A percentile compares a stretch with the other conserved stretches of the same genome.
Conservation (phyloP, 805 yeast genomes). For the Schizosaccharomyces octosporus region DNA sequence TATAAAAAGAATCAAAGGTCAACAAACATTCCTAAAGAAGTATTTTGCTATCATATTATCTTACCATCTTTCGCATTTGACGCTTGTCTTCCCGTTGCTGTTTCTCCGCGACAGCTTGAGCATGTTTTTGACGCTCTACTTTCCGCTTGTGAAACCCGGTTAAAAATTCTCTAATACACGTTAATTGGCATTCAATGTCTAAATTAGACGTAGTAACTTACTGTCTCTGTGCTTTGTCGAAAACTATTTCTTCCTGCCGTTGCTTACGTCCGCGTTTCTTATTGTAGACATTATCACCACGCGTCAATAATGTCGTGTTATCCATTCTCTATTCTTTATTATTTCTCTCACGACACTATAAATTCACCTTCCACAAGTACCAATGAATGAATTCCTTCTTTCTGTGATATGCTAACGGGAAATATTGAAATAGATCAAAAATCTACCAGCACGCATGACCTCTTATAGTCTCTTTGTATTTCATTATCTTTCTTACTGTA, state of each 20-base stretch:
- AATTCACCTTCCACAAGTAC: too few species aligned
- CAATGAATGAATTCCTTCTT: too few species aligned
- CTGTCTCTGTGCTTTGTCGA: conserved; percentile 52
- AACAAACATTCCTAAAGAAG: not conserved
- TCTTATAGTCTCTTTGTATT: too few species aligned
- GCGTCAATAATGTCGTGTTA: not conserved
- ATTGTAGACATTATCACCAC: not conserved
- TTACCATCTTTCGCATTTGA: conserved; percentile 20
- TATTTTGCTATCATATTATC: conserved; percentile 15
- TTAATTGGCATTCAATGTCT: not conserved
- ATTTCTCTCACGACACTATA: too few species aligned
- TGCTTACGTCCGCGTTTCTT: not conserved
- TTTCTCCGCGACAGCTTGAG: conserved; percentile 50
- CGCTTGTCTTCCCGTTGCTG: conserved; percentile 46
- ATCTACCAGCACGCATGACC: too few species aligned
- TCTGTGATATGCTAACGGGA: too few species aligned
- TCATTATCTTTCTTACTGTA: too few species aligned
- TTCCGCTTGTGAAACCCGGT: conserved; percentile 94
- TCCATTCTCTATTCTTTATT: not conserved
- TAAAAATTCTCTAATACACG: conserved; percentile 32
- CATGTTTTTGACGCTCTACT: conserved; percentile 65
- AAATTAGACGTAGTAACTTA: conserved; percentile 9
- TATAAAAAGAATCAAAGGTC: not conserved
- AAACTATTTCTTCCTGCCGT: conserved; percentile 34
- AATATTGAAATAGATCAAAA: too few species aligned